Base-by-base conservation (phyloP, 352 stramenopile genomes). In the Pythium coloratum region DNA sequence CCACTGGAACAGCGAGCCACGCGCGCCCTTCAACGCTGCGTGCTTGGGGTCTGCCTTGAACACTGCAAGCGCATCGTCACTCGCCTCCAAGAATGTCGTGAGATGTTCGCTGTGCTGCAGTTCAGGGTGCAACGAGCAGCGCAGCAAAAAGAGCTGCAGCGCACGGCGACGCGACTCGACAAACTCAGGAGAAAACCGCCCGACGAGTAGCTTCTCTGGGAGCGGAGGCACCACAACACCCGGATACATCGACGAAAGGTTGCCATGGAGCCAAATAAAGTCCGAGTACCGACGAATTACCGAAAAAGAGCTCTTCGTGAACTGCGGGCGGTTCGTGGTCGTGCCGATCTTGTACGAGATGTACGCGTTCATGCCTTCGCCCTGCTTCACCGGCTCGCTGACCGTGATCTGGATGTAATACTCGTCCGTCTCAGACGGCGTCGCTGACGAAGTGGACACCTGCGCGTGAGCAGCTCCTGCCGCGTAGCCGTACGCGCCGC, bases 311-410 rank as follows among this genome's bases (percentile, higher is more conserved):
- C 73, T 86, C 72, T 89, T 93, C 54, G 89, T 78, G 69, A 95
- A 95, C 72, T 95, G 88, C 26, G 85, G 80, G 2, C 88, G 83
- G 38, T 79, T 90, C 9, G 88, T 96, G 6, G 24, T 69, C 0
- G 83, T 96, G 51, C 73, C 82, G 73, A 99, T 96, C 67, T 98
- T 98, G 83, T 99, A 99, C 61, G 92, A 98, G 51, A 98, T 98
- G 75, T 98, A 99, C 62, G 97, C 95, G 74, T 99, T 98, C 80
- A 99, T 98, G 50, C 97, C 96, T 66, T 99, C 97, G 36, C 89
- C 86, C 64, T 99, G 94, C 74, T 99, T 98, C 12, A 98, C 90
- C 0, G 97, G 97, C 76, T 99, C 97, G 24, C 88, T 96, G 12
- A 99, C 96, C 0, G 81, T 76, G 66, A 97, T 88, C 71, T 95